These are phyloP conservation scores for Cordyceps fumosorosea DNA, from an alignment of 2,329 filamentous ascomycete species.

Conservation along the genomic window DNA sequence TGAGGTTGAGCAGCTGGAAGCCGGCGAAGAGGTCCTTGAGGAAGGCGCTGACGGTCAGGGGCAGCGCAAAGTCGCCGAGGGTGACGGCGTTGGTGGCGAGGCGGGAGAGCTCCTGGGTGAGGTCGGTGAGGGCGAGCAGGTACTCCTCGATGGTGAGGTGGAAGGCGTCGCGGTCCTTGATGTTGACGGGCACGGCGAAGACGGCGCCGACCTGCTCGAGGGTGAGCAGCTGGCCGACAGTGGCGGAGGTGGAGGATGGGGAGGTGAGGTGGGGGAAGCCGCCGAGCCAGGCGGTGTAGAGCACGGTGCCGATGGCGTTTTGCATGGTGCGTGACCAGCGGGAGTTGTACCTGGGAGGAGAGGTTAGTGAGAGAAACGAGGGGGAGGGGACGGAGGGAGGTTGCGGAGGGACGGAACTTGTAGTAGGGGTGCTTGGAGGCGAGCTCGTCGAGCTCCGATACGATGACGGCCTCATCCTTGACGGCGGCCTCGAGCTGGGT, in stretches of 20 bases:
- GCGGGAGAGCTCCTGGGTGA: conserved; percentile 85
- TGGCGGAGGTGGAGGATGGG: conserved; percentile 42
- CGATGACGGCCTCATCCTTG: conserved; percentile 61
- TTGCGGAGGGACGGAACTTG: conserved; percentile 68
- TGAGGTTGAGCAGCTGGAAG: conserved; percentile 94
- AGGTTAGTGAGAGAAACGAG: not conserved
- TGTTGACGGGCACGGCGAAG: conserved; percentile 78
- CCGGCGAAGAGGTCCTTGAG: conserved; percentile 93
- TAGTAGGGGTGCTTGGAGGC: conserved; percentile 92
- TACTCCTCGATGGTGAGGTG: conserved; percentile 98
- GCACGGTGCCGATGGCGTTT: conserved; percentile 57
- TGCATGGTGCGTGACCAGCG: conserved; percentile 83
- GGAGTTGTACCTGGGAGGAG: conserved; percentile 59
- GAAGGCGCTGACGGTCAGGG: conserved; percentile 82
- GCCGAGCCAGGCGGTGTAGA: conserved; percentile 69
- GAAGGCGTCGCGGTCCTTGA: conserved; percentile 85
- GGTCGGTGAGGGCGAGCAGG: conserved; percentile 75
- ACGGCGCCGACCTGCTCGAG: conserved; percentile 81
- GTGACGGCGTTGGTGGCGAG: conserved; percentile 94
- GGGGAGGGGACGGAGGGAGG: not conserved
- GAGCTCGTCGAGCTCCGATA: conserved; percentile 62
- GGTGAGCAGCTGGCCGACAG: conserved; percentile 64
- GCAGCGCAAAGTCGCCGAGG: conserved; percentile 77
- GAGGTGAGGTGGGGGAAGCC: conserved; percentile 46
- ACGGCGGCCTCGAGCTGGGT: conserved; percentile 66